These are phyloP conservation scores for Claviceps maximensis DNA, from an alignment of 2,329 filamentous ascomycete species.

Conservation along the genomic window DNA sequence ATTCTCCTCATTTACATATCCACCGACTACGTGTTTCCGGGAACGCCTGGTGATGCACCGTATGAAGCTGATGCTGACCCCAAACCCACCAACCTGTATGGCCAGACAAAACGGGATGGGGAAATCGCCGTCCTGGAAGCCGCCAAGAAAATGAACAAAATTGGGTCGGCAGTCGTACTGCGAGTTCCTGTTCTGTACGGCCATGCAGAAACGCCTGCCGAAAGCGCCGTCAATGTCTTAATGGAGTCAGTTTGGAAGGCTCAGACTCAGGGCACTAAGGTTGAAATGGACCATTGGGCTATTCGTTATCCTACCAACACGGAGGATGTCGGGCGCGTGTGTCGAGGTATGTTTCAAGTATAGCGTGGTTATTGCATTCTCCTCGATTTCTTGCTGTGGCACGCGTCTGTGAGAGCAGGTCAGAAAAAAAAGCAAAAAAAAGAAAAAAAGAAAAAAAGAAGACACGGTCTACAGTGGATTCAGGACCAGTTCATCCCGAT, in stretches of 20 bases:
- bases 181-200: slow-evolving; percentile 80
- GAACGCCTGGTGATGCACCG: slow-evolving; percentile 65
- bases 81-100: slow-evolving; percentile 64
- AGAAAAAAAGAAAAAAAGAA: background rate
- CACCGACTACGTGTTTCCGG: slow-evolving; percentile 71
- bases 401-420: background rate
- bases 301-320: slow-evolving; percentile 80
- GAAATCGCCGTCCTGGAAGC: slow-evolving; percentile 53
- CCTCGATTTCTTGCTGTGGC: background rate
- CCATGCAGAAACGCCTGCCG: slow-evolving; percentile 51
- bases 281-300: slow-evolving; percentile 80
- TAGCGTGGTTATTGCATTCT: background rate
- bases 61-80: slow-evolving; percentile 55
- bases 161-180: slow-evolving; percentile 52
- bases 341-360: slow-evolving; percentile 37
- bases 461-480: no score
- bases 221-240: slow-evolving; percentile 74
- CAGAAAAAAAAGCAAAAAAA: background rate
- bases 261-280: slow-evolving; percentile 45
- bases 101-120: slow-evolving; percentile 47
- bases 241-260: slow-evolving; percentile 65
- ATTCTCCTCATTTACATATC: slow-evolving; percentile 65
- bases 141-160: slow-evolving; percentile 33
- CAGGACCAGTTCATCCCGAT: no score
- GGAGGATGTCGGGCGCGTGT: slow-evolving; percentile 71